These are phyloP conservation scores for Orbilia brochopaga DNA, from an alignment of 2,329 filamentous ascomycete species.

Conservation along the genomic window DNA sequence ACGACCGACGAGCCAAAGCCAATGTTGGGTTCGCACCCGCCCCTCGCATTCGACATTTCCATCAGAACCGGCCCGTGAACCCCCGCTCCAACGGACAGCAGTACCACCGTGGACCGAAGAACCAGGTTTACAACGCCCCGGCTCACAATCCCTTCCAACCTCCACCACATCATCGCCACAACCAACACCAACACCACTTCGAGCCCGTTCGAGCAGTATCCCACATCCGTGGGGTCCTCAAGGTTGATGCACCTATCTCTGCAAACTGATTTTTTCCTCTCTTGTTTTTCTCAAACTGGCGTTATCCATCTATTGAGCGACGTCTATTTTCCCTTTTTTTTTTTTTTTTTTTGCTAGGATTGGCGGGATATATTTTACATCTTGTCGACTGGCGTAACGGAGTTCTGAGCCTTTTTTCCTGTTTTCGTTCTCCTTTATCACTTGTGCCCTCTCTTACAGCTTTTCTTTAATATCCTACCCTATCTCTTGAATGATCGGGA, in stretches of 20 bases:
- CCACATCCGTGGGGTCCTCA: conserved; percentile 47
- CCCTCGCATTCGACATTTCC: conserved; percentile 41
- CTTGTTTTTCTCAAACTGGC: conserved; percentile 31
- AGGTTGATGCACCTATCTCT: conserved; percentile 42
- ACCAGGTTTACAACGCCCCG: conserved; percentile 21
- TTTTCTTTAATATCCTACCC: conserved; percentile 16
- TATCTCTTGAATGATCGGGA: conserved; percentile 12
- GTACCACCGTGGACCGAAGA: conserved; percentile 24
- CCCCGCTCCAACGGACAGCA: conserved; percentile 41
- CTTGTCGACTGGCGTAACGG: conserved; percentile 29
- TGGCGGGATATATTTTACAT: conserved; percentile 31
- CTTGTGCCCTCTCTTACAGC: conserved; percentile 1
- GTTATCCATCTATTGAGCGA: conserved; percentile 37
- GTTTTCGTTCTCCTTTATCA: conserved; percentile 16
- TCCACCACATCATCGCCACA: background rate
- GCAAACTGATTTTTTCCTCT: conserved; percentile 30
- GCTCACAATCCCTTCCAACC: conserved; percentile 30
- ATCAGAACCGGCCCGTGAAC: conserved; percentile 46
- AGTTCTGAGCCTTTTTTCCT: conserved; percentile 12
- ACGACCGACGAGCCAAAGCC: conserved; percentile 38
- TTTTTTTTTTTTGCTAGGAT: conserved; percentile 16
- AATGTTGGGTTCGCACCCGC: conserved; percentile 47
- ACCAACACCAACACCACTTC: conserved; percentile 14
- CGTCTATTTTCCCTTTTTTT: no score
- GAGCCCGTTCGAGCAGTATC: conserved; percentile 40